Percentiles rank a stretch among this genome's conserved stretches.
Conservation (phyloP, 768 basidiomycete genomes). For the Lyophyllum shimeji region DNA sequence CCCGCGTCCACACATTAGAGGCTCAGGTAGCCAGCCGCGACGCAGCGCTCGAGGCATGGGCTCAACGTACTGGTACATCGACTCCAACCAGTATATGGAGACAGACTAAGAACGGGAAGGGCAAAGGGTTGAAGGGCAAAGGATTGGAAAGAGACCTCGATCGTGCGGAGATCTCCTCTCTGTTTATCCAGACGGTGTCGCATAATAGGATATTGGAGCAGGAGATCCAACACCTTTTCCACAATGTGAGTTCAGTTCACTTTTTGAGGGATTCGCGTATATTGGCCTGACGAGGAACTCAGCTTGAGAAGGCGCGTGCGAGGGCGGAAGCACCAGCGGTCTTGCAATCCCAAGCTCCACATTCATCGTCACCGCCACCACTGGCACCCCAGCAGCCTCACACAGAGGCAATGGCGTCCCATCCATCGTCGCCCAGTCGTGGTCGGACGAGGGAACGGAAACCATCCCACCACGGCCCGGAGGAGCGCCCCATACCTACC, state of each 20-base stretch:
- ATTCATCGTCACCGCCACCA: not conserved
- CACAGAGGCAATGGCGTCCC: not conserved
- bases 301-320: constrained; percentile 10
- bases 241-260: constrained; percentile 22
- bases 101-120: not conserved
- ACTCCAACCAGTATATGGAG: not conserved
- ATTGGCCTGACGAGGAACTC: not conserved
- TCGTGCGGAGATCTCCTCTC: constrained; percentile 28
- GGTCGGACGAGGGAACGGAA: not conserved
- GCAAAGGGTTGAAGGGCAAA: not conserved
- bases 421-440: not conserved
- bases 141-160: constrained; percentile 2
- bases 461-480: not conserved
- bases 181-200: constrained; percentile 28
- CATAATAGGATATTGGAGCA: constrained; percentile 38
- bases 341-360: not conserved
- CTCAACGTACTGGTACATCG: not conserved
- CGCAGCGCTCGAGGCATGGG: constrained; percentile 37
- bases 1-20: constrained; percentile 39
- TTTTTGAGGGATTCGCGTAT: too few species aligned
- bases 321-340: not conserved
- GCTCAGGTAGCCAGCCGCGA: constrained; percentile 53
- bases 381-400: not conserved
- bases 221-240: constrained; percentile 31
- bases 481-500: not conserved